Evolutionary conservation across 768 basidiomycete genomes (phyloP), one percentile per base, ranked within the genome.

Genomic region (Trametes punicea): DNA sequence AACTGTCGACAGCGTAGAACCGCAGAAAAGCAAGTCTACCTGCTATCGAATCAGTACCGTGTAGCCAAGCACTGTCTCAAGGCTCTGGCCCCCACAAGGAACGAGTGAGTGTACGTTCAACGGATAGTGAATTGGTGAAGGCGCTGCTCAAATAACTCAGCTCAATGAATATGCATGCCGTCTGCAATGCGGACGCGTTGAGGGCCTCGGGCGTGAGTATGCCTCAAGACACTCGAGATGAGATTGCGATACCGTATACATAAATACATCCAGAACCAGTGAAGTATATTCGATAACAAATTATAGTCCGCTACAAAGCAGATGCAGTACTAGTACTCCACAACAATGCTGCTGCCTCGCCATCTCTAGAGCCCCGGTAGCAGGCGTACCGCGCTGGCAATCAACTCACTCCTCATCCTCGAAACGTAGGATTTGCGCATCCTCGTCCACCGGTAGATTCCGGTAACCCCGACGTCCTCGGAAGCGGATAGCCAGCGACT

Each of bases 371-470:
- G 8, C 33, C 18, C n/a, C 33, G 11, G 33, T 38, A 18, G n/a
- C 41, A 9, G 20, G 20, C 25, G 20, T 16, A 34, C 16, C 6
- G 26, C 52, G 18, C 46, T 36, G 29, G 21, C 11, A 33, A 7
- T 13, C 25, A 11, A 6, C 26, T 40, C 47, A 69, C 53, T 82
- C 81, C 57, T 93, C 91, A 62, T 93, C 91, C 64, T 92, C 89
- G 65, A 93, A 93, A 48, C 84, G 77, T 54, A 93, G 71, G 55
- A 93, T 82, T 71, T 90, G 91, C 20, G 91, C 91, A 70, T 94
- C 92, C 69, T 93, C 91, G 66, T 94, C 92, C 49, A 93, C 80
- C 0, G 89, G 82, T 48, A 93, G 69, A 63, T 89, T 80, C 62
- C 91, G 57, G 45, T 63, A 93, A 34, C 91, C 91, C 18, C 83